Conservation (phyloP, 306 rosid genomes). For the Prinsepia uniflora region DNA sequence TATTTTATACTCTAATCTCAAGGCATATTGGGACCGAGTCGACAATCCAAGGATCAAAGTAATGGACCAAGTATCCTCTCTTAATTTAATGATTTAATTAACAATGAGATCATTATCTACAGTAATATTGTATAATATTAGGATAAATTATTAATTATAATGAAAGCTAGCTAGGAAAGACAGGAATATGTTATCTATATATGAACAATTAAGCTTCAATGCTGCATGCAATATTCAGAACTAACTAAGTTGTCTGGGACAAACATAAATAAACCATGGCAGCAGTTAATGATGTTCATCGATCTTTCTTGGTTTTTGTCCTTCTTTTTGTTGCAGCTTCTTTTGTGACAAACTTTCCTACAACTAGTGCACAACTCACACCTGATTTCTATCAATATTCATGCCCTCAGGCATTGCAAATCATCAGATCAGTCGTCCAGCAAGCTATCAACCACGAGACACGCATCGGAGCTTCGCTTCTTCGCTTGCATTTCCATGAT, state of each 20-base stretch:
- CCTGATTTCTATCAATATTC: constrained; percentile 8
- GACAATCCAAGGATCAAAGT: no score
- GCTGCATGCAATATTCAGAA: neutral
- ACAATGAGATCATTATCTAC: no score
- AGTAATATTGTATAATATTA: no score
- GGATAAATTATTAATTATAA: neutral
- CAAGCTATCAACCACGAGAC: neutral
- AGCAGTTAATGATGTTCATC: neutral
- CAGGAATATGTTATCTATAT: neutral
- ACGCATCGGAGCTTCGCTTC: constrained; percentile 40
- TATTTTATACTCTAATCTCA: no score
- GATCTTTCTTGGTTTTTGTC: neutral
- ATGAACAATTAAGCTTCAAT: neutral
- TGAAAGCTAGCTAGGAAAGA: no score
- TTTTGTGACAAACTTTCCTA: neutral
- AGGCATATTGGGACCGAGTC: no score
- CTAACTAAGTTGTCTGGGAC: neutral
- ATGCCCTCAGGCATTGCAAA: constrained; percentile 25
- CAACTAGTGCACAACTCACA: constrained; percentile 18
- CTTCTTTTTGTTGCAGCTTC: neutral
- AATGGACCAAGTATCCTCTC: no score
- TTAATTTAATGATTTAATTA: no score
- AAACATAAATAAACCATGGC: neutral
- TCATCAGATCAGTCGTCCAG: constrained; percentile 6
- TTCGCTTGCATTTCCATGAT: constrained; percentile 32